Percentiles rank a stretch among this genome's conserved stretches.
These are phyloP conservation scores for Neoboletus subvelutipes DNA, from an alignment of 768 basidiomycete genomes.

Conservation along the genomic window DNA sequence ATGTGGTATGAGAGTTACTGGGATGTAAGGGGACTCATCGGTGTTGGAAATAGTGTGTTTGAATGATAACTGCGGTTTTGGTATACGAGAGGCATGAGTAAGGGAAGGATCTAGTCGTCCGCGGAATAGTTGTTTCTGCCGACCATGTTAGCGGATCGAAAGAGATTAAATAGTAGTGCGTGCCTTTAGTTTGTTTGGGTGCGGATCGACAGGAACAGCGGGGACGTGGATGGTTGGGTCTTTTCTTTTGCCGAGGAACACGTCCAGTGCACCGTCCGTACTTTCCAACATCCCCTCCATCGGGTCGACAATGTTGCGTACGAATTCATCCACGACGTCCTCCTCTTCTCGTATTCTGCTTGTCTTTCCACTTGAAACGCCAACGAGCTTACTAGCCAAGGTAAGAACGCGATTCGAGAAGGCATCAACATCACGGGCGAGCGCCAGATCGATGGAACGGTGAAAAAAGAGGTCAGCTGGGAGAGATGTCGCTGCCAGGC, in stretches of 20 bases:
- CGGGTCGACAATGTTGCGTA: constrained; percentile 72
- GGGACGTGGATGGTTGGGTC: constrained; percentile 63
- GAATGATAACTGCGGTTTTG: constrained; percentile 84
- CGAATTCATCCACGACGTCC: constrained; percentile 82
- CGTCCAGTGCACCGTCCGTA: constrained; percentile 83
- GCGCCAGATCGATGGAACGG: constrained; percentile 72
- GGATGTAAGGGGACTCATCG: constrained; percentile 59
- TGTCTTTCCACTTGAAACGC: constrained; percentile 42
- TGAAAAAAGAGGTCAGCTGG: constrained; percentile 86
- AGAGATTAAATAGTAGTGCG: background rate
- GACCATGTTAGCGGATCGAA: constrained; percentile 9
- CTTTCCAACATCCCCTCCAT: constrained; percentile 85
- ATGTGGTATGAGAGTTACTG: constrained; percentile 52
- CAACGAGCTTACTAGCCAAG: constrained; percentile 64
- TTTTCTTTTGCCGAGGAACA: constrained; percentile 69
- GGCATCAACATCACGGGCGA: constrained; percentile 69
- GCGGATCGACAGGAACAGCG: constrained; percentile 23
- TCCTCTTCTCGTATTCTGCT: constrained; percentile 60
- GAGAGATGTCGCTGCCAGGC: constrained; percentile 53
- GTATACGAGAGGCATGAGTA: constrained; percentile 70
- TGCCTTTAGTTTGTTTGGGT: constrained; percentile 35
- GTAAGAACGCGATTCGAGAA: constrained; percentile 65
- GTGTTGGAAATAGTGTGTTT: constrained; percentile 56
- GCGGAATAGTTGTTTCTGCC: constrained; percentile 36
- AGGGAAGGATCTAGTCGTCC: constrained; percentile 59